These are phyloP conservation scores for Yamadazyma sp. DNA, from an alignment of 805 yeast species.

Conservation along the genomic window DNA sequence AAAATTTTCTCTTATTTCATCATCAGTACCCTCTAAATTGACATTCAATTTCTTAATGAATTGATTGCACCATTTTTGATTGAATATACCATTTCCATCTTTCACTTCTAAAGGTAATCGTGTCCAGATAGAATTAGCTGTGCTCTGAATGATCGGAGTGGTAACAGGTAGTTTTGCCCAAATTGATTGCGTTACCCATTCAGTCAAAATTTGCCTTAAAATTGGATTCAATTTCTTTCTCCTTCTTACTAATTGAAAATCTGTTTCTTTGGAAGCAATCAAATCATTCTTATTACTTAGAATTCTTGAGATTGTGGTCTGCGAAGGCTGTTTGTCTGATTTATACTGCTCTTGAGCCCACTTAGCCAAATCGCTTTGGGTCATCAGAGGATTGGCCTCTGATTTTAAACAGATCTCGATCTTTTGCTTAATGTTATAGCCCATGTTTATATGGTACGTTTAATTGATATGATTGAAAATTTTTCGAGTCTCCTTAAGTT, in stretches of 20 bases:
- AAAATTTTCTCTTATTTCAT: slow-evolving; percentile 34
- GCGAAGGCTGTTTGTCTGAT: slow-evolving; percentile 55
- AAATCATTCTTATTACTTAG: slow-evolving; percentile 54
- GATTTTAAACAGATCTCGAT: slow-evolving; percentile 66
- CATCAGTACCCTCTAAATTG: slow-evolving; percentile 44
- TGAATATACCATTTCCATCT: slow-evolving; percentile 65
- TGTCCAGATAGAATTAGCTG: slow-evolving; percentile 64
- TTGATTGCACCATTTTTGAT: slow-evolving; percentile 58
- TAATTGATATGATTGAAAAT: not conserved
- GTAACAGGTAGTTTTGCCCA: slow-evolving; percentile 68
- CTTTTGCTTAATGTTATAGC: slow-evolving; percentile 58
- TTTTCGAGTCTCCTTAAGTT: not conserved
- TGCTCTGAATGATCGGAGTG: slow-evolving; percentile 58
- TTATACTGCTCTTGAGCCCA: slow-evolving; percentile 62
- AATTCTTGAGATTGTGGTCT: slow-evolving; percentile 63
- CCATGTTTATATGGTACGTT: slow-evolving; percentile 32
- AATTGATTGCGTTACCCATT: slow-evolving; percentile 64
- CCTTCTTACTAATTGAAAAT: slow-evolving; percentile 48
- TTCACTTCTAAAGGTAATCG: slow-evolving; percentile 50
- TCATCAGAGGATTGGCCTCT: slow-evolving; percentile 66
- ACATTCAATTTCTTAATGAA: slow-evolving; percentile 48
- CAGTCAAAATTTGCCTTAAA: slow-evolving; percentile 57
- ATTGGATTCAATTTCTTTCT: slow-evolving; percentile 55
- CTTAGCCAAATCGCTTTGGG: slow-evolving; percentile 59
- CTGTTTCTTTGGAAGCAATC: slow-evolving; percentile 49